These are phyloP conservation scores for Toxoplasma gondii DNA, from an alignment of 169 alveolate genomes.

Conservation along the genomic window DNA sequence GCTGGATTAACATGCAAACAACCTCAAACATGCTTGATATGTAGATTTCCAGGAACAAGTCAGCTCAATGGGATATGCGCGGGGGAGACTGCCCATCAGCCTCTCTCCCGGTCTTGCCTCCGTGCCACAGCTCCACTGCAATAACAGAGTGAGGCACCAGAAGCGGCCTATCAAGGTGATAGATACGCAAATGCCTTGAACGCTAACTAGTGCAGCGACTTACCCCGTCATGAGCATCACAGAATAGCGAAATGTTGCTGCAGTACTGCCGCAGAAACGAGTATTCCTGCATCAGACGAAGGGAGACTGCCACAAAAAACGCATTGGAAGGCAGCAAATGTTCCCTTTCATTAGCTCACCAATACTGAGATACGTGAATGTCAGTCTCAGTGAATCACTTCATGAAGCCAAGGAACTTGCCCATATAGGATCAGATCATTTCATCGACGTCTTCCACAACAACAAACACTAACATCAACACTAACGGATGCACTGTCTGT, in stretches of 20 bases:
- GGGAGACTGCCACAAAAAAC: background rate
- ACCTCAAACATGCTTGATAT: no score
- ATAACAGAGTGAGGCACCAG: no score
- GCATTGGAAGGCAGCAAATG: background rate
- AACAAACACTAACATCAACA: background rate
- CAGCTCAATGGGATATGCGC: no score
- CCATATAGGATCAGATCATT: no score
- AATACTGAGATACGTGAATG: background rate
- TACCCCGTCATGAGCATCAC: constrained; percentile 62
- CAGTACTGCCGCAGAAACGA: constrained; percentile 61
- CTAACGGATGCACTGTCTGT: no score
- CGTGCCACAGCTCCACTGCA: no score
- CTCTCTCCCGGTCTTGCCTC: no score
- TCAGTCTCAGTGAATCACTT: background rate
- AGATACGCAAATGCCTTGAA: background rate
- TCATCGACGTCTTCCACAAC: background rate
- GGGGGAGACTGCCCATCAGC: no score
- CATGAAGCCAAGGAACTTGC: no score
- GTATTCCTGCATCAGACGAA: constrained; percentile 45
- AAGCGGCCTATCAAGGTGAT: no score
- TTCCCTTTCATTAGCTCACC: background rate
- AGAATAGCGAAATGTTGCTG: constrained; percentile 61
- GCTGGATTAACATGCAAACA: no score
- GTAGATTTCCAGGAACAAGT: no score
- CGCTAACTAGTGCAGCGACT: background rate